A percentile compares a stretch with the other conserved stretches of the same genome.
phyloP scores from a whole-genome alignment of 345 rosid species.

The Ceriops decandra region DNA sequence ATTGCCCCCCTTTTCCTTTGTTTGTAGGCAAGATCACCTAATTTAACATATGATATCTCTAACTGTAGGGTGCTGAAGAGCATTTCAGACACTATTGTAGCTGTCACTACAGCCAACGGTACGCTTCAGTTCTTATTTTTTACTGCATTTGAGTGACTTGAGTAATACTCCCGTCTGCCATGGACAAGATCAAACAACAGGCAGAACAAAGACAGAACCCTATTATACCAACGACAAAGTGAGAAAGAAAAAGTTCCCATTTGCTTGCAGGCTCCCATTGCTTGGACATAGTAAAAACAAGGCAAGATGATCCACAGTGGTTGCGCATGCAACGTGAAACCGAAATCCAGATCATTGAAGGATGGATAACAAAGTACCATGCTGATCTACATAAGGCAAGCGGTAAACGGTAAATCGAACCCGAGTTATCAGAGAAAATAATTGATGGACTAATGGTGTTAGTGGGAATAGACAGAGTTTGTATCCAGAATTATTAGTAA shows the following conservation, averaged over 20 bases:
- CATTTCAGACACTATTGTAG: slow-evolving; percentile 41
- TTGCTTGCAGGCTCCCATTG: slow-evolving; percentile 40
- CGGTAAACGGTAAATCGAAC: neutral
- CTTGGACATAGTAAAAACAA: slow-evolving; percentile 25
- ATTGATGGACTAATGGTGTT: neutral
- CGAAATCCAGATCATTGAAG: slow-evolving; percentile 32
- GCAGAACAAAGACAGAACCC: too few species aligned
- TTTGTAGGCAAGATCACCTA: neutral
- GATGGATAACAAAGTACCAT: slow-evolving; percentile 34
- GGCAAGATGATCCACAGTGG: slow-evolving; percentile 33
- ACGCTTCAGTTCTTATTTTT: neutral
- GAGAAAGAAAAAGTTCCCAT: too few species aligned
- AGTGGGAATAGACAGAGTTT: neutral
- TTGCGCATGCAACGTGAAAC: slow-evolving; percentile 28
- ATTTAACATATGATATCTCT: neutral
- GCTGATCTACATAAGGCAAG: neutral
- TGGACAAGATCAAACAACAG: too few species aligned
- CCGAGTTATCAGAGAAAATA: neutral
- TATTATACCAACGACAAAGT: too few species aligned
- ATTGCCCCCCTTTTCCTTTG: neutral
- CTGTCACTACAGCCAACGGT: slow-evolving; percentile 35
- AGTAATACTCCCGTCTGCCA: too few species aligned
- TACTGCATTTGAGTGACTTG: neutral
- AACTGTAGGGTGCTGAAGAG: slow-evolving; percentile 35
- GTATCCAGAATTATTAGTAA: neutral